A percentile compares a stretch with the other conserved stretches of the same genome.
These are phyloP conservation scores for Anthracocystis setariae DNA, from an alignment of 1,284 basidiomycete genomes.

Conservation along the genomic window DNA sequence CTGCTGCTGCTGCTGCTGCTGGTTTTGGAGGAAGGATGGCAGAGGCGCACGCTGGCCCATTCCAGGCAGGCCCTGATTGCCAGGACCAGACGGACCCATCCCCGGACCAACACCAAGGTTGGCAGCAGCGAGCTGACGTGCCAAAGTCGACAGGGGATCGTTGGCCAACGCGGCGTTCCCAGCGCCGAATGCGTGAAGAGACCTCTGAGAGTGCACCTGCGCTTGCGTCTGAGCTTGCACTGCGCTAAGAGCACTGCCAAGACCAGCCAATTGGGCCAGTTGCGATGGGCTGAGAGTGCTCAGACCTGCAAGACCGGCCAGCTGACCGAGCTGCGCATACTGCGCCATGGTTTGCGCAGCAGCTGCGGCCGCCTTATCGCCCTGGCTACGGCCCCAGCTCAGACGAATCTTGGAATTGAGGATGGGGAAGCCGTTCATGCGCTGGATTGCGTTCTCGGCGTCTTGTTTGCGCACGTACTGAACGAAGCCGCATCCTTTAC, in stretches of 20 bases:
- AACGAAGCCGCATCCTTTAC: slow-evolving; percentile 94
- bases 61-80: slow-evolving; percentile 7
- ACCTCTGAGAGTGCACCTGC: slow-evolving; percentile 22
- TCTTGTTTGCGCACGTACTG: slow-evolving; percentile 91
- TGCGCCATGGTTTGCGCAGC: slow-evolving; percentile 59
- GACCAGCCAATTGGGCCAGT: slow-evolving; percentile 52
- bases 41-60: slow-evolving; percentile 25
- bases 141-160: slow-evolving; percentile 47
- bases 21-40: slow-evolving; percentile 36
- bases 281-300: slow-evolving; percentile 52
- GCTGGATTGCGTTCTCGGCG: slow-evolving; percentile 89
- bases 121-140: slow-evolving; percentile 49
- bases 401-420: slow-evolving; percentile 83
- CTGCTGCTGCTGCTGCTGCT: slow-evolving; percentile 26
- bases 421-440: slow-evolving; percentile 94
- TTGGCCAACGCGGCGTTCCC: slow-evolving; percentile 22
- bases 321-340: slow-evolving; percentile 56
- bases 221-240: slow-evolving; percentile 48
- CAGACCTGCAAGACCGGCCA: slow-evolving; percentile 53
- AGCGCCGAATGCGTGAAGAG: slow-evolving; percentile 14
- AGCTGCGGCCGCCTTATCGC: slow-evolving; percentile 66
- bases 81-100: background rate
- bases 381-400: slow-evolving; percentile 81
- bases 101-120: slow-evolving; percentile 19
- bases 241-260: slow-evolving; percentile 51